Evolutionary conservation across 768 basidiomycete genomes (phyloP).

Genomic region (Tubosaeta brunneosetosa): DNA sequence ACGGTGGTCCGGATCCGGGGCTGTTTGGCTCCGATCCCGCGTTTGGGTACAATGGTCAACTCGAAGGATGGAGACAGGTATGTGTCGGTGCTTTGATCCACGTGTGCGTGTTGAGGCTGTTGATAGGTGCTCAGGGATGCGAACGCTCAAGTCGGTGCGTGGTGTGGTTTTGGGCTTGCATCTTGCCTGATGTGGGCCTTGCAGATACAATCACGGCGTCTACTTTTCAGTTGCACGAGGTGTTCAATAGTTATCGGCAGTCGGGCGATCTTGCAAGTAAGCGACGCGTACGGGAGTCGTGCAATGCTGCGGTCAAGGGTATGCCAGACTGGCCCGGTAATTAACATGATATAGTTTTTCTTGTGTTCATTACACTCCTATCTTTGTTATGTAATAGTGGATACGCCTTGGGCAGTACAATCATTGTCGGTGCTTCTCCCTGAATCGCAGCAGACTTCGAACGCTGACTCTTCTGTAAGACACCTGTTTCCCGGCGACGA

Average conservation of each 20-base stretch:
- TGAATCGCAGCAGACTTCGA: too few species aligned
- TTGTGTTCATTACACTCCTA: too few species aligned
- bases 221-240: slow-evolving; percentile 73
- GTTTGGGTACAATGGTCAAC: slow-evolving; percentile 48
- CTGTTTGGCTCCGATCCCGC: slow-evolving; percentile 28
- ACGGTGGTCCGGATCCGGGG: slow-evolving; percentile 36
- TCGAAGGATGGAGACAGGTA: slow-evolving; percentile 56
- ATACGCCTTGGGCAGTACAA: too few species aligned
- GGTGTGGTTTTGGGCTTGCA: not conserved
- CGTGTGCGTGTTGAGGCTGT: too few species aligned
- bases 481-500: too few species aligned
- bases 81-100: slow-evolving; percentile 10
- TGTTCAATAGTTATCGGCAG: slow-evolving; percentile 66
- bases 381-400: too few species aligned
- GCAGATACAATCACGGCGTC: slow-evolving; percentile 55
- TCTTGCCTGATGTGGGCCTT: not conserved
- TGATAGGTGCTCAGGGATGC: slow-evolving; percentile 54
- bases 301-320: slow-evolving; percentile 65
- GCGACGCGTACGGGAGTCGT: slow-evolving; percentile 69
- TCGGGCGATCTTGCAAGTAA: slow-evolving; percentile 70
- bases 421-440: too few species aligned
- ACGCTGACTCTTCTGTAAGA: too few species aligned
- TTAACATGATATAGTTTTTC: slow-evolving; percentile 2
- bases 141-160: slow-evolving; percentile 47
- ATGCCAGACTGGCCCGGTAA: slow-evolving; percentile 70